phyloP scores from a whole-genome alignment of 2,329 filamentous ascomycete species.

The Kalaharituber pfeilii region DNA sequence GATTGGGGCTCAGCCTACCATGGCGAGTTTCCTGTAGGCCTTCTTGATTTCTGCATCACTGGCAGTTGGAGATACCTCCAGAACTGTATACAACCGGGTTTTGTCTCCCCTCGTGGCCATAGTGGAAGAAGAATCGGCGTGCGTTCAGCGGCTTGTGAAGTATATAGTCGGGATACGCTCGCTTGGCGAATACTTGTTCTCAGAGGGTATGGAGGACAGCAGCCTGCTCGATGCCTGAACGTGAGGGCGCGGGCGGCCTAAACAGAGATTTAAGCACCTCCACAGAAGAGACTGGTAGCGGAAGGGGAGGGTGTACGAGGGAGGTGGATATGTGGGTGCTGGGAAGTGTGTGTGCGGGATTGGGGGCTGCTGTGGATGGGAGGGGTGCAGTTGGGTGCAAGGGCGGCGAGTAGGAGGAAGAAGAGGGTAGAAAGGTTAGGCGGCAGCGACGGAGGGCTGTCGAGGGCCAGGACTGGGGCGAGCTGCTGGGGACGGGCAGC shows the following conservation, averaged over 20 bases:
- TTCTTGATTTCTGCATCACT: conserved; percentile 19
- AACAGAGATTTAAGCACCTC: too few relatives aligned
- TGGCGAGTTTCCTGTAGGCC: conserved; percentile 20
- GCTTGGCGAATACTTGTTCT: too few relatives aligned
- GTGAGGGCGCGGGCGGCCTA: conserved; percentile 1
- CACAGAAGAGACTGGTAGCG: too few relatives aligned
- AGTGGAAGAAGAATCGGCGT: too few relatives aligned
- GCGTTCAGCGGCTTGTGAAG: too few relatives aligned
- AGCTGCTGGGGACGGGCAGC: neutral
- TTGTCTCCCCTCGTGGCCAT: conserved; percentile 20
- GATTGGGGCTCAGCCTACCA: conserved; percentile 12
- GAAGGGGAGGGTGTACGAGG: conserved; percentile 10
- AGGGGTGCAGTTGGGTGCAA: conserved; percentile 1
- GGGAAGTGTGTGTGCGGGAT: conserved; percentile 4
- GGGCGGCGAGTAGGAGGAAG: neutral
- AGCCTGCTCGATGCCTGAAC: neutral
- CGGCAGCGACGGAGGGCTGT: neutral
- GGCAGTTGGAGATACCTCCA: conserved; percentile 15
- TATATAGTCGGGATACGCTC: too few relatives aligned
- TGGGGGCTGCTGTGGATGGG: neutral
- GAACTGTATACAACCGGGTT: conserved; percentile 18
- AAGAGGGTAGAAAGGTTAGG: neutral
- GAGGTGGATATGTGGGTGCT: conserved; percentile 5
- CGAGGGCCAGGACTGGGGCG: conserved; percentile 1
- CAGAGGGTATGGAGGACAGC: neutral